phyloP scores from a whole-genome alignment of 208 protist genomes.

The Crithidia sp. region DNA sequence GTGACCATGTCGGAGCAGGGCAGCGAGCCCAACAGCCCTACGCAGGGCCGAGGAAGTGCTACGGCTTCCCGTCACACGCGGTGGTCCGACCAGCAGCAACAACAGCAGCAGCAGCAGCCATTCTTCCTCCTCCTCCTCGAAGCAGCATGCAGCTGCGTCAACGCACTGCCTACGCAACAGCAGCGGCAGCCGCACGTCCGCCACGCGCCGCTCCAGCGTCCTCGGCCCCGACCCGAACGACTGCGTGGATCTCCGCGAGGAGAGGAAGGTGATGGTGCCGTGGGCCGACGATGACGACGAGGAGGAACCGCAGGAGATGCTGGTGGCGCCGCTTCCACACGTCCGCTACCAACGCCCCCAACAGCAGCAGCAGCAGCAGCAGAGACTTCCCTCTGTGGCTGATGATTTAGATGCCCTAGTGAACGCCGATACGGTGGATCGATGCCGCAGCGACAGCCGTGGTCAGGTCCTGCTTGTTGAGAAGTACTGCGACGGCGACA shows the following conservation, averaged over 20 bases:
- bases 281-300: slow-evolving; percentile 1
- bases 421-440: slow-evolving; percentile 21
- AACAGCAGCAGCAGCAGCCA: not conserved
- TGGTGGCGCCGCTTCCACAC: slow-evolving; percentile 11
- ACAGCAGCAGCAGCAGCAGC: not conserved
- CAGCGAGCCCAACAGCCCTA: not conserved
- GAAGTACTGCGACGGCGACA: not conserved
- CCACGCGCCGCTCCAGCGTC: slow-evolving; percentile 15
- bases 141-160: not conserved
- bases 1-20: not conserved
- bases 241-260: slow-evolving; percentile 27
- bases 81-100: no score
- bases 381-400: not conserved
- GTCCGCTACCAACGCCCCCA: not conserved
- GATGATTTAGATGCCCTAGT: slow-evolving; percentile 27
- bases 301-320: slow-evolving; percentile 21
- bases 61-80: no score
- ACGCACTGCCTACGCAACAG: not conserved
- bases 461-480: slow-evolving; percentile 23
- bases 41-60: not conserved
- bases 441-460: slow-evolving; percentile 33
- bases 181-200: slow-evolving; percentile 18
- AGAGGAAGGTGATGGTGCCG: not conserved
- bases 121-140: not conserved
- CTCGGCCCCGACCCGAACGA: slow-evolving; percentile 30